phyloP scores from a whole-genome alignment of 164 flowering plant species.

The Cinnamomum chago region DNA sequence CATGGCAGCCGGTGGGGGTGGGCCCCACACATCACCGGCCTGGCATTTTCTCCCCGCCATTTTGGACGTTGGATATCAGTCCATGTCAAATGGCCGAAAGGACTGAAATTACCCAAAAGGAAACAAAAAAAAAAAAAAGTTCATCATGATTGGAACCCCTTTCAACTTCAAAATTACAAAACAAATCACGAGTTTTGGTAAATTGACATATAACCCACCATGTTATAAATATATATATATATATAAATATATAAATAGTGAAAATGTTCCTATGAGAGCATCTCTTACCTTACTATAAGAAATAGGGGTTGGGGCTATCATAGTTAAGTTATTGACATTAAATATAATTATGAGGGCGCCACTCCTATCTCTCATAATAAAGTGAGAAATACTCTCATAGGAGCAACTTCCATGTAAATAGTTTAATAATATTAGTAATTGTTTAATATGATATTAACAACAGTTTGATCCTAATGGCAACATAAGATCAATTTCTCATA shows the following conservation, averaged over 20 bases:
- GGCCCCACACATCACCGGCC: constrained; percentile 4
- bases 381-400: too few relatives aligned
- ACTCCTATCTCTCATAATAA: too few relatives aligned
- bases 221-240: too few relatives aligned
- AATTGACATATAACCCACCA: background rate
- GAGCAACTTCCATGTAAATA: too few relatives aligned
- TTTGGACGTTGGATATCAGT: background rate
- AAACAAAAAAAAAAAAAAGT: background rate
- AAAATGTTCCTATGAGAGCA: too few relatives aligned
- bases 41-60: background rate
- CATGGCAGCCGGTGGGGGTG: background rate
- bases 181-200: background rate
- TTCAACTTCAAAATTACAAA: background rate
- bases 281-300: too few relatives aligned
- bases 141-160: background rate
- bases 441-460: background rate
- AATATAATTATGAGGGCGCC: too few relatives aligned
- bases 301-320: too few relatives aligned
- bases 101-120: background rate
- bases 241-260: too few relatives aligned
- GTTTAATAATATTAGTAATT: background rate
- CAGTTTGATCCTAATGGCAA: too few relatives aligned
- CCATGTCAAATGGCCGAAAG: background rate
- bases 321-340: too few relatives aligned
- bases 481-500: too few relatives aligned